These are phyloP conservation scores for Dissoconium aciculare DNA, from an alignment of 2,329 filamentous ascomycete genomes.

Conservation along the genomic window DNA sequence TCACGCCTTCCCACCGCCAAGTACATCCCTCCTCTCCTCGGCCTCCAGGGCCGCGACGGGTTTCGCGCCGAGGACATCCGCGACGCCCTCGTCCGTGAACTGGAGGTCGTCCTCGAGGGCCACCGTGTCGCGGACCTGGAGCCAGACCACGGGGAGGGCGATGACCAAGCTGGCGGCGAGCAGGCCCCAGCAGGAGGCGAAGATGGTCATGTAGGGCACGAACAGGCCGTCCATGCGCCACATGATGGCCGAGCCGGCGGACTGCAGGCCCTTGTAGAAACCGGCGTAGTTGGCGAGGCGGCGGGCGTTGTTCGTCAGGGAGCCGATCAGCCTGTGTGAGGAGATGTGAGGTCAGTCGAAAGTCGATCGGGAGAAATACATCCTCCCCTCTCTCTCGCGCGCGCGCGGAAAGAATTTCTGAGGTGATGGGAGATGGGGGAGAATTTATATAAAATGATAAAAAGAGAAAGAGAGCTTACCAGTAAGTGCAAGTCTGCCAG, in stretches of 20 bases:
- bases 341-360: too few relatives aligned
- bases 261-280: conserved; percentile 83
- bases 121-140: conserved; percentile 71
- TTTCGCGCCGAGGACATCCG: conserved; percentile 42
- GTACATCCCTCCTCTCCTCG: too few relatives aligned
- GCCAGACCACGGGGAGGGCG: conserved; percentile 63
- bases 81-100: conserved; percentile 69
- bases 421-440: not conserved
- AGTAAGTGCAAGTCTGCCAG: conserved; percentile 86
- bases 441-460: not conserved
- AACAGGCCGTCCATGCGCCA: conserved; percentile 53
- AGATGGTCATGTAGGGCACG: conserved; percentile 54
- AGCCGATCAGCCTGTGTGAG: conserved; percentile 93
- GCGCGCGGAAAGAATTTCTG: too few relatives aligned
- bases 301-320: conserved; percentile 80
- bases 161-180: conserved; percentile 59
- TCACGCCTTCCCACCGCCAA: too few relatives aligned
- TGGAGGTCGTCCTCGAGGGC: conserved; percentile 65
- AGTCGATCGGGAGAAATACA: too few relatives aligned
- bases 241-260: conserved; percentile 65
- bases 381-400: too few relatives aligned
- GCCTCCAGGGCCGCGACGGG: conserved; percentile 6
- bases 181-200: conserved; percentile 62
- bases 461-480: conserved; percentile 43
- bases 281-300: conserved; percentile 84